Conservation (phyloP, 139 green algal species). For the Microglena sp. region DNA sequence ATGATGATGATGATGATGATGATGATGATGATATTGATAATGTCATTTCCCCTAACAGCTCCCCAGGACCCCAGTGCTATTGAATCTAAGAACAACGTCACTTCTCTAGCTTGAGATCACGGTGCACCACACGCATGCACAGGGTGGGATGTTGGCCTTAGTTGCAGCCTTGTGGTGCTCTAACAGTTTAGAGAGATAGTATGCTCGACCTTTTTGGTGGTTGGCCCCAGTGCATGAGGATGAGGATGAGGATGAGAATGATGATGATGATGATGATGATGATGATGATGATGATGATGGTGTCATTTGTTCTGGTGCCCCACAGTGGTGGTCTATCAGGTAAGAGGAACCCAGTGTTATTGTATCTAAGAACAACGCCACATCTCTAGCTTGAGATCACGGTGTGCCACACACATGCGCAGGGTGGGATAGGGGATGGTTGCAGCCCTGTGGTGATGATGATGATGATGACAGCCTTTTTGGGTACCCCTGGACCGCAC, state of each 20-base stretch:
- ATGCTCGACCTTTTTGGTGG: no score
- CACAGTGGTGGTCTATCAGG: background rate
- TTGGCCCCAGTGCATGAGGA: no score
- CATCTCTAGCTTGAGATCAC: constrained; percentile 95
- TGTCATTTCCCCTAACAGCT: no score
- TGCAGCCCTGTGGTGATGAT: background rate
- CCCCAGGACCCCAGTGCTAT: no score
- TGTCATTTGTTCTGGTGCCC: background rate
- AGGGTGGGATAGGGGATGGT: background rate
- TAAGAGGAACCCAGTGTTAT: no score
- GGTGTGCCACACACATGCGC: constrained; percentile 60
- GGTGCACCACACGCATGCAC: constrained; percentile 60
- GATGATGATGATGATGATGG: background rate
- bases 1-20: no score
- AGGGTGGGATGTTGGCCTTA: background rate
- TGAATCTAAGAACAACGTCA: no score
- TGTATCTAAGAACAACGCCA: no score
- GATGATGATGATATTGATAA: no score
- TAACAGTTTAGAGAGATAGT: no score
- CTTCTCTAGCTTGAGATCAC: constrained; percentile 96
- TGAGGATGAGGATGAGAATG: no score
- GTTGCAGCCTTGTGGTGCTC: background rate
- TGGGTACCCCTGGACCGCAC: no score
- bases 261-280: background rate
- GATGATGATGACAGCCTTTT: background rate